phyloP scores from a whole-genome alignment of 768 basidiomycete genomes.

The Suillus cothurnatus region DNA sequence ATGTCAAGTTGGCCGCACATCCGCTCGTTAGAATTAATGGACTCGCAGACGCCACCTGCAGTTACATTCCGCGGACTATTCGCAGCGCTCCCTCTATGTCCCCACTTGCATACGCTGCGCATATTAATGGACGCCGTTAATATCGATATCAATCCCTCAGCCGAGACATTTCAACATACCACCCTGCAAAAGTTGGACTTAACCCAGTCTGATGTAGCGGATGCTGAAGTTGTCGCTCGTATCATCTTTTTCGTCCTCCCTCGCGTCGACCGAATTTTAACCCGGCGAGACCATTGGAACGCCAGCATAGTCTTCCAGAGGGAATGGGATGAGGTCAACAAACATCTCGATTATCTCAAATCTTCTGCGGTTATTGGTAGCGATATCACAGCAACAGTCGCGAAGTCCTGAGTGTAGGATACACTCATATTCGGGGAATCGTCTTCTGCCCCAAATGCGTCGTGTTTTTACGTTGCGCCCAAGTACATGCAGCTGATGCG shows the following conservation, averaged over 20 bases:
- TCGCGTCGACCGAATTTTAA: neutral
- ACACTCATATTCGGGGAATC: neutral
- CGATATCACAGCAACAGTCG: neutral
- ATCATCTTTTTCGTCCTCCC: neutral
- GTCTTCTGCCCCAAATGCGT: neutral
- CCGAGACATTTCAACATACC: neutral
- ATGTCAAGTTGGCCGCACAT: neutral
- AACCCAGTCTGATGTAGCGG: neutral
- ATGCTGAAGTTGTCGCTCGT: neutral
- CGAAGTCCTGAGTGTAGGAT: neutral
- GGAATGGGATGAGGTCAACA: neutral
- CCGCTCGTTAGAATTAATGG: neutral
- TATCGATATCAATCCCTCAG: neutral
- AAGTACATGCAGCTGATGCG: neutral
- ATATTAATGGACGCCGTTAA: neutral
- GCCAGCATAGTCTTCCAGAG: neutral
- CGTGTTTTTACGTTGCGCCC: neutral
- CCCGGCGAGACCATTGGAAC: neutral
- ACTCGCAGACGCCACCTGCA: neutral
- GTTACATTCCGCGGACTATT: neutral
- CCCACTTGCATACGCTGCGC: neutral
- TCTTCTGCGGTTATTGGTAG: neutral
- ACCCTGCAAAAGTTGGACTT: neutral
- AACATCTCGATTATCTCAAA: neutral
- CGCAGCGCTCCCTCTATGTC: neutral